Conservation (phyloP, 1,284 basidiomycete genomes). For the Ustilago bromivora region DNA sequence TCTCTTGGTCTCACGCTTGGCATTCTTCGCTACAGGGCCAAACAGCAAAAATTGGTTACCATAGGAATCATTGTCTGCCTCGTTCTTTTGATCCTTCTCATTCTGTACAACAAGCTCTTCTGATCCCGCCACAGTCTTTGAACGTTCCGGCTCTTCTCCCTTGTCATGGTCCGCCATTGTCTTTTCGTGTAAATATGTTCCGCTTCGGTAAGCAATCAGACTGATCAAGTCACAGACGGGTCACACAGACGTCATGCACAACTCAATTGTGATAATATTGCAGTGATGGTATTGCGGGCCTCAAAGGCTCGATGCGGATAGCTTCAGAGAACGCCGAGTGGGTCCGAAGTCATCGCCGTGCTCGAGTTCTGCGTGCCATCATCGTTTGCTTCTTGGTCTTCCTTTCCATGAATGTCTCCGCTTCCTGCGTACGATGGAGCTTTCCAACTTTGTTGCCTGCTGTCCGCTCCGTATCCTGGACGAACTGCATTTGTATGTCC, state of each 20-base stretch:
- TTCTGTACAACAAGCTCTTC: conserved; percentile 67
- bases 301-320: background rate
- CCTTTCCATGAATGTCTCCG: background rate
- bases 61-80: conserved; percentile 65
- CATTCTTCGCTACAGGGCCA: conserved; percentile 53
- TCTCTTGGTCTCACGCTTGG: background rate
- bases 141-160: background rate
- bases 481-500: background rate
- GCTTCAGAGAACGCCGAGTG: conserved; percentile 28
- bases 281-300: background rate
- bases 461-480: conserved; percentile 2
- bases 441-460: conserved; percentile 25
- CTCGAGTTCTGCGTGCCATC: conserved; percentile 6
- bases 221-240: too few species aligned
- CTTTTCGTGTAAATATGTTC: conserved; percentile 3
- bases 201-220: background rate
- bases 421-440: background rate
- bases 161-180: conserved; percentile 5
- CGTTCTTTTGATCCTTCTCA: conserved; percentile 68
- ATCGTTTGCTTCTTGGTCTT: conserved; percentile 2
- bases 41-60: conserved; percentile 68
- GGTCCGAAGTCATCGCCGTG: conserved; percentile 26
- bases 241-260: too few species aligned
- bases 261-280: background rate
- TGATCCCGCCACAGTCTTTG: background rate